Conservation (phyloP, 1,284 basidiomycete species). For the Leccinum subspadiceum region DNA sequence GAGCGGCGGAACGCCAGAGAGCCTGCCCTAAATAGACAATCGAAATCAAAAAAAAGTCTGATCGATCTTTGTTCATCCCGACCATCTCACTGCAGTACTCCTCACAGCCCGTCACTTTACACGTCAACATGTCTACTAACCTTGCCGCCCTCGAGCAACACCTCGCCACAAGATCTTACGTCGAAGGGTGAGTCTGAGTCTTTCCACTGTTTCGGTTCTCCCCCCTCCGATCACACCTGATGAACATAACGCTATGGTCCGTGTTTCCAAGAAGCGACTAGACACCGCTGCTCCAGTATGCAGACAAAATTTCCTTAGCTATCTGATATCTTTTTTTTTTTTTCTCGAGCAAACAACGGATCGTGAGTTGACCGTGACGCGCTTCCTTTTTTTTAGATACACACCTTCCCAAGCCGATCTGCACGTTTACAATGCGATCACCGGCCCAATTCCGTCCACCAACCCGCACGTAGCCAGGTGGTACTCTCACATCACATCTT, state of each 20-base stretch:
- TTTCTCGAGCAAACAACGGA: conserved; percentile 5
- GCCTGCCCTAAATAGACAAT: conserved; percentile 33
- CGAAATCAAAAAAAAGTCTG: conserved; percentile 16
- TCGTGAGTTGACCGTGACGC: conserved; percentile 12
- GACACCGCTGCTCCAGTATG: conserved; percentile 87
- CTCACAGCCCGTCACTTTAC: conserved; percentile 5
- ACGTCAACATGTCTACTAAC: conserved; percentile 64
- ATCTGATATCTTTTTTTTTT: conserved; percentile 58
- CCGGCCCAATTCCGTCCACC: conserved; percentile 61
- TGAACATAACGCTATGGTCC: conserved; percentile 91
- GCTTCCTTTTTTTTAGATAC: conserved; percentile 57
- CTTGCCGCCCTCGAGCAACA: conserved; percentile 80
- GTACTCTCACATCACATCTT: conserved; percentile 94
- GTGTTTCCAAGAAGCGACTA: conserved; percentile 99
- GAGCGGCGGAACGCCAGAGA: conserved; percentile 8
- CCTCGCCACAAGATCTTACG: conserved; percentile 83
- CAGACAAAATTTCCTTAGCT: conserved; percentile 80
- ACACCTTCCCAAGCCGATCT: conserved; percentile 97
- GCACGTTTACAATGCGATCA: conserved; percentile 82
- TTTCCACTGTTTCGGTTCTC: conserved; percentile 23
- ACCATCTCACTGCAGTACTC: conserved; percentile 22
- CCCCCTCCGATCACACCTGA: conserved; percentile 44
- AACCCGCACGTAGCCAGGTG: conserved; percentile 87
- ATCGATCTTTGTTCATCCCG: conserved; percentile 33
- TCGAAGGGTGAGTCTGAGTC: conserved; percentile 78